Percentiles rank a stretch among this genome's conserved stretches.
phyloP scores from a whole-genome alignment of 805 yeast species.

The Cyberlindnera sargentensis region DNA sequence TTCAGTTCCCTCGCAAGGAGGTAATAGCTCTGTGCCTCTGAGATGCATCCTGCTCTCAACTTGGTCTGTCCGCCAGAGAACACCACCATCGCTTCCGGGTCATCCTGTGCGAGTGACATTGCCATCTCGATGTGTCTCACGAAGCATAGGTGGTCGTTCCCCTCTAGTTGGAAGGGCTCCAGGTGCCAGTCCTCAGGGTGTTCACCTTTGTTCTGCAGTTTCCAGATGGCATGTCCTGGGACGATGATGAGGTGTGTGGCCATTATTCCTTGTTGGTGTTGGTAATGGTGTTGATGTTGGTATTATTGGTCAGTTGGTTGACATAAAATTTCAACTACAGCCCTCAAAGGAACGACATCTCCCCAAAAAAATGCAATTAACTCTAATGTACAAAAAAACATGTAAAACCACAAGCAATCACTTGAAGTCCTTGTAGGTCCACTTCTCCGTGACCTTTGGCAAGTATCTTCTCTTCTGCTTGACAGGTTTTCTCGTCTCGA shows the following conservation, averaged over 20 bases:
- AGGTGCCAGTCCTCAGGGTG: conserved; percentile 53
- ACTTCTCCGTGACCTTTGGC: conserved; percentile 80
- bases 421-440: conserved; percentile 88
- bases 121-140: conserved; percentile 51
- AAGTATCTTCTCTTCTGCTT: conserved; percentile 61
- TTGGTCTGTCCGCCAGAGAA: conserved; percentile 72
- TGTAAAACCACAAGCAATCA: conserved; percentile 17
- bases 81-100: conserved; percentile 33
- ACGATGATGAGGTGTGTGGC: conserved; percentile 34
- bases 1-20: conserved; percentile 33
- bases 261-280: background rate
- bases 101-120: conserved; percentile 28
- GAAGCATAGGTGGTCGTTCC: conserved; percentile 62
- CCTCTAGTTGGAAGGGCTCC: conserved; percentile 62
- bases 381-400: conserved; percentile 9
- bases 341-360: background rate
- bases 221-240: conserved; percentile 65
- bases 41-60: conserved; percentile 40
- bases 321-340: background rate
- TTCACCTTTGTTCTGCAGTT: conserved; percentile 38
- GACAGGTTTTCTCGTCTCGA: conserved; percentile 72
- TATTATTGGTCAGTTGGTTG: background rate
- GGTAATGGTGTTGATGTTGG: background rate
- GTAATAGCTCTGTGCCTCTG: conserved; percentile 57
- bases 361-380: conserved; percentile 1